A percentile compares a stretch with the other conserved stretches of the same genome.
Conservation (phyloP, 2,329 filamentous ascomycete genomes). For the Xylaria arbuscula region DNA sequence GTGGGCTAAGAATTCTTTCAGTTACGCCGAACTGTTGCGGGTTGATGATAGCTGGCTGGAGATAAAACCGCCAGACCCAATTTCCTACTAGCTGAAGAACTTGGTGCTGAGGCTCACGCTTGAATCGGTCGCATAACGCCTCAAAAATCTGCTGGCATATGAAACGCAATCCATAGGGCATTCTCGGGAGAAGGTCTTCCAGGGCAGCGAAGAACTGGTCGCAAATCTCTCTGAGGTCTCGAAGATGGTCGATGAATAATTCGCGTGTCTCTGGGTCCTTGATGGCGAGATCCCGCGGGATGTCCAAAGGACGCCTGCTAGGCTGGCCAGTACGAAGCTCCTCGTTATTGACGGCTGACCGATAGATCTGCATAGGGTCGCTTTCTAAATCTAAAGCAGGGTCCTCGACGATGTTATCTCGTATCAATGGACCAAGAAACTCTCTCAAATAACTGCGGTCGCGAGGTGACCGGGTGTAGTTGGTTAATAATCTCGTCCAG, state of each 20-base stretch:
- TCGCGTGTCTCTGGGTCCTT: slow-evolving; percentile 91
- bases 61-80: slow-evolving; percentile 95
- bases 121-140: slow-evolving; percentile 79
- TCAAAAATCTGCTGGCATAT: slow-evolving; percentile 88
- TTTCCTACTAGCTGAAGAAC: slow-evolving; percentile 86
- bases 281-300: slow-evolving; percentile 93
- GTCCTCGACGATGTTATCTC: slow-evolving; percentile 93
- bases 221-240: slow-evolving; percentile 92
- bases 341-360: slow-evolving; percentile 95
- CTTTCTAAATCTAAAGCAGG: slow-evolving; percentile 92
- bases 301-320: slow-evolving; percentile 82
- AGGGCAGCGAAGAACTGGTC: slow-evolving; percentile 87
- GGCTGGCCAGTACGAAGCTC: slow-evolving; percentile 90
- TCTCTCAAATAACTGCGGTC: slow-evolving; percentile 94
- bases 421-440: slow-evolving; percentile 84
- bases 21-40: slow-evolving; percentile 94
- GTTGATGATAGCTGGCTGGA: slow-evolving; percentile 87
- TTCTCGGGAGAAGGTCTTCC: slow-evolving; percentile 84
- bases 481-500: slow-evolving; percentile 86
- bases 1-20: slow-evolving; percentile 86
- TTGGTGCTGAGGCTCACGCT: slow-evolving; percentile 79
- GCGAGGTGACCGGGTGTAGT: slow-evolving; percentile 89
- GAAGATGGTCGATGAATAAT: slow-evolving; percentile 92
- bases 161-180: slow-evolving; percentile 94
- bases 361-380: slow-evolving; percentile 97